Evolutionary conservation across 257 asterid genomes (phyloP), one percentile per base, ranked within the genome.

Genomic region (Solanum boliviense): DNA sequence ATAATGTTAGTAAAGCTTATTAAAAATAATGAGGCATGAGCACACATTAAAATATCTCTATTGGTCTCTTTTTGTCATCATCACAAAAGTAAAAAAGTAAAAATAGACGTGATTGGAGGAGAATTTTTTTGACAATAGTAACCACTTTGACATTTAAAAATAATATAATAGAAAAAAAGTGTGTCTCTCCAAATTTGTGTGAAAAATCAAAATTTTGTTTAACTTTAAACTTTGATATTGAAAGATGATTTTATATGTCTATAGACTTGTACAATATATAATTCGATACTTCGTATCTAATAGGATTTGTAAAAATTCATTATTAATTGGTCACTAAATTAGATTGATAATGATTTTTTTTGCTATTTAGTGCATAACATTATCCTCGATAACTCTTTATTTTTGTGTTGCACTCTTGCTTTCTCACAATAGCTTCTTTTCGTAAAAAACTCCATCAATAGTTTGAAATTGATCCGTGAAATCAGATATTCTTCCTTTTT

Each of bases 51-150:
- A 81, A 36, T 48, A 82, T 3, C 25, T 82, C 39, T 29, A 29
- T 48, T 82, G 29, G 20, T 82, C 21, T 29, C 70, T 31, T 48
- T 38, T 48, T 29, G 5, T 48, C 44, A 48, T 48, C 15, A 48
- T 81, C 4, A 46, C 3, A 18, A 31, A 48, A 81, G n/a, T 31
- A 9, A 1, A 81, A 5, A 82, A 10, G 29, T 16, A 46, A 44
- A 27, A 29, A 31, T 82, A 82, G 62, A 48, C 85, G 85, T 82
- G 85, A 82, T 82, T 82, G 85, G 85, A 29, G 44, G 85, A 81
- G 70, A 81, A 5, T 3, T 1, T 81, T 52, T 81, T 46, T 46
- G 65, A 82, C 70, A 18, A 46, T 82, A 29, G 36, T 29, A 7
- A 6, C 85, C 9, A 27, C 41, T 81, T 81, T 48, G 70, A 82